A percentile compares a stretch with the other conserved stretches of the same genome.
phyloP scores from a whole-genome alignment of 257 asterid species.

The Pogostemon cablin region DNA sequence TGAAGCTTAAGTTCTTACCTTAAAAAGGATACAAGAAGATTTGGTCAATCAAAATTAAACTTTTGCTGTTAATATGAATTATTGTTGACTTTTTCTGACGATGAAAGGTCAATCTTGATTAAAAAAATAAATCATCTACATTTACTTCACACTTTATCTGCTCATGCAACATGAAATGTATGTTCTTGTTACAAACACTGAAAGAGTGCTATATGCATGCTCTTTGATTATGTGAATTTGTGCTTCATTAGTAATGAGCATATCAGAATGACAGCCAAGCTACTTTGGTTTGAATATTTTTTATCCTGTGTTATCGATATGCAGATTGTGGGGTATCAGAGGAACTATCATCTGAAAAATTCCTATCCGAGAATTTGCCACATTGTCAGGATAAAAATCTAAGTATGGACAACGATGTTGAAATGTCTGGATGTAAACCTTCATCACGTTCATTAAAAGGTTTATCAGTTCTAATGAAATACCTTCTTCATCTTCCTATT shows the following conservation, averaged over 20 bases:
- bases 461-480: constrained; percentile 33
- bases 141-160: constrained; percentile 13
- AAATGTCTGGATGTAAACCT: constrained; percentile 44
- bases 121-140: constrained; percentile 13
- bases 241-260: constrained; percentile 28
- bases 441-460: constrained; percentile 54
- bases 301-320: constrained; percentile 34
- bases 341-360: constrained; percentile 43
- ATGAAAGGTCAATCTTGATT: constrained; percentile 8
- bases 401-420: constrained; percentile 41
- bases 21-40: not conserved
- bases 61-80: constrained; percentile 16
- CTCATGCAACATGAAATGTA: constrained; percentile 13
- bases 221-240: constrained; percentile 26
- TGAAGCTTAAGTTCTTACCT: not conserved
- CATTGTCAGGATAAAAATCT: constrained; percentile 38
- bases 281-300: constrained; percentile 29
- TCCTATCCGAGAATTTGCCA: constrained; percentile 36
- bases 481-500: constrained; percentile 26
- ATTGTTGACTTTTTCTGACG: constrained; percentile 26
- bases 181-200: too few relatives aligned
- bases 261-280: constrained; percentile 22
- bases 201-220: not conserved
- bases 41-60: constrained; percentile 26
- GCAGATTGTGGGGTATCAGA: constrained; percentile 53